Base-by-base conservation (phyloP, 192 early-diverging fungal species). In the Kickxella alabastrina region DNA sequence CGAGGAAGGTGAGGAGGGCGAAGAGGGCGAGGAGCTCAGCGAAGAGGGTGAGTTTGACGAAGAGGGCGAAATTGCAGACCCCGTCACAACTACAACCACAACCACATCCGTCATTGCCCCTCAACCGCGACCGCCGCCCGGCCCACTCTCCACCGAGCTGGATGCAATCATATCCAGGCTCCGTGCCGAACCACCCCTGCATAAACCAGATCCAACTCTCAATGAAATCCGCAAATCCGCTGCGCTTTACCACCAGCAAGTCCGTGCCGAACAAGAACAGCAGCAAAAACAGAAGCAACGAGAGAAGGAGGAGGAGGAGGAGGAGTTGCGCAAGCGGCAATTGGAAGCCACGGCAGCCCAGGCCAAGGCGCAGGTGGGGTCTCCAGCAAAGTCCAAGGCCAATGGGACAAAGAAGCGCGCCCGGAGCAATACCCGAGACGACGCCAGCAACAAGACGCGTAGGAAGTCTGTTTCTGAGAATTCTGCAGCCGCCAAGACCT, bases 51-150 rank as follows among this genome's bases (percentile, higher is more conserved):
- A 73, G 28, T 54, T 53, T 14, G 40, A 75, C 41, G 72, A 75
- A 43, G 72, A 75, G 32, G 72, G 72, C 15, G 72, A 75, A 26
- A 75, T 75, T 37, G 60, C 72, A 10, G 72, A 75, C 27, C 50
- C 64, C 0, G 36, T 17, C 41, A 19, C 43, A 34, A 21, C 1
- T 34, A 0, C 36, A 26, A 7, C 12, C 46, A 35, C 2, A 7
- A 19, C 23, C 7, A 28, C 23, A 6, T 26, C 35, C 3, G 18
- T 9, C 18, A 25, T n/a, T 1, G n/a, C n/a, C 31, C 31, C 31
- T 6, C 31, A 32, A 21, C 41, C 3, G 54, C 49, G 24, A 23
- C 45, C 22, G 5, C 5, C 5, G 41, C 15, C 41, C 6, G 10
- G 2, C 17, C 41, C 41, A 22, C 9, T 48, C 31, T 42, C 23